Percentiles rank a stretch among this genome's conserved stretches.
Conservation (phyloP, 805 yeast species). For the Wickerhamiella azymoides region DNA sequence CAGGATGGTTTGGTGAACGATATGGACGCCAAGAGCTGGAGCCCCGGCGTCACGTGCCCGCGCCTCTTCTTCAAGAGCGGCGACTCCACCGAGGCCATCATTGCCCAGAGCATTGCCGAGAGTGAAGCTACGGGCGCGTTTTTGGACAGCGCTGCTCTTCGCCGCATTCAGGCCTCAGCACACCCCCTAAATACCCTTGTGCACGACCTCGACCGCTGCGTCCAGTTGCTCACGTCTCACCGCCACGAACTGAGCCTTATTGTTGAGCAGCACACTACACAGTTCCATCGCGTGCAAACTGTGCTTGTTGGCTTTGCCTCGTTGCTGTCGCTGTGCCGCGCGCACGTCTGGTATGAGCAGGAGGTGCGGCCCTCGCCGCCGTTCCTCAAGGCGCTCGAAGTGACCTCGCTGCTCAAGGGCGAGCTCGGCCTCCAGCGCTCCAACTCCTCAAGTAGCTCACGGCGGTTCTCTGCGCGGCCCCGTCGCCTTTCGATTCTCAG, state of each 20-base stretch:
- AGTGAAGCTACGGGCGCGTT: slow-evolving; percentile 15
- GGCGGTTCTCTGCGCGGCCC: slow-evolving; percentile 17
- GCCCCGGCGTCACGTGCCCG: background rate
- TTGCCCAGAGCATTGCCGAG: slow-evolving; percentile 9
- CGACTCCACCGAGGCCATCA: background rate
- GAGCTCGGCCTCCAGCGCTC: slow-evolving; percentile 13
- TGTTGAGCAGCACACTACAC: background rate
- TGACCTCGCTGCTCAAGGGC: slow-evolving; percentile 5
- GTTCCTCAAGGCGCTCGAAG: slow-evolving; percentile 8
- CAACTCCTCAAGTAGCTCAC: slow-evolving; percentile 16
- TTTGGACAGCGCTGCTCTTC: background rate
- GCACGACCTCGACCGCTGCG: slow-evolving; percentile 2
- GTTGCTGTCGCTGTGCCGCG: slow-evolving; percentile 3
- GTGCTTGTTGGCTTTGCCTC: background rate
- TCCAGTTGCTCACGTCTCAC: slow-evolving; percentile 2
- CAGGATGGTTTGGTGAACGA: slow-evolving; percentile 22
- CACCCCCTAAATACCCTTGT: slow-evolving; percentile 4
- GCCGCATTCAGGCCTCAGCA: background rate
- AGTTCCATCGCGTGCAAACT: background rate
- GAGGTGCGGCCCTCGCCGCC: slow-evolving; percentile 14
- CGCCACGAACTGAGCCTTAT: background rate
- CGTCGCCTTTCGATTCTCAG: slow-evolving; percentile 21
- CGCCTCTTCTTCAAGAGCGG: background rate
- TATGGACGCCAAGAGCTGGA: slow-evolving; percentile 12
- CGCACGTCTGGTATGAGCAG: slow-evolving; percentile 18